phyloP scores from a whole-genome alignment of 2,329 filamentous ascomycete species.

The Phyllosticta ampelicida region DNA sequence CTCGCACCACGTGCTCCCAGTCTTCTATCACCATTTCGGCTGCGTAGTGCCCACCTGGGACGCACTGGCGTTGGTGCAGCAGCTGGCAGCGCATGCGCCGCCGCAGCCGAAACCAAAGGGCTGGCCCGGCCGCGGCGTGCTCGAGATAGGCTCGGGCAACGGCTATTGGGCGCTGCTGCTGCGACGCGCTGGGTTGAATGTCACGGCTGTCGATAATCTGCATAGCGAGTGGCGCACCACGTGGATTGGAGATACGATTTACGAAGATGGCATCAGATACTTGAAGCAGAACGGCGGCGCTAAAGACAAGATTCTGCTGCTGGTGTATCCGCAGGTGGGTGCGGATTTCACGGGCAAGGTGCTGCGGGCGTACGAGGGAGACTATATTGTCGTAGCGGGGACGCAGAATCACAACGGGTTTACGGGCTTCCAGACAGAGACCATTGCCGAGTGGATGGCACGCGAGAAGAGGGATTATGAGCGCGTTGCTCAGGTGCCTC shows the following conservation, averaged over 20 bases:
- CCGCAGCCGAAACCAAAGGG: constrained; percentile 21
- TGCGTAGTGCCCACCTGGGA: constrained; percentile 61
- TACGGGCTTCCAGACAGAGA: constrained; percentile 54
- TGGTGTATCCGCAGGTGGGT: constrained; percentile 64
- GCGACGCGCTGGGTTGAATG: constrained; percentile 49
- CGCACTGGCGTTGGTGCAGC: constrained; percentile 48
- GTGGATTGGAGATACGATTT: constrained; percentile 59
- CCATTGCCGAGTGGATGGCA: constrained; percentile 57
- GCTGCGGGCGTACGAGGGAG: constrained; percentile 50
- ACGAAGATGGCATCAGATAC: constrained; percentile 50
- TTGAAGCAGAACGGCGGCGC: constrained; percentile 39
- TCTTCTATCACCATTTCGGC: constrained; percentile 71
- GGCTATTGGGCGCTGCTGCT: constrained; percentile 70
- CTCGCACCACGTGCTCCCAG: constrained; percentile 58
- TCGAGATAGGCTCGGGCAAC: constrained; percentile 61
- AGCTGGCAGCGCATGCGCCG: constrained; percentile 32
- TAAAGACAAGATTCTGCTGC: constrained; percentile 49
- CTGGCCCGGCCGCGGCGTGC: constrained; percentile 37
- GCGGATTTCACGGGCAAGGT: constrained; percentile 54
- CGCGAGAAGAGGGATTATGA: constrained; percentile 47
- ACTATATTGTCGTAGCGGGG: constrained; percentile 59
- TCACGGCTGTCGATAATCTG: constrained; percentile 55
- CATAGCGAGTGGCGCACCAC: constrained; percentile 56
- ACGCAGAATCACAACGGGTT: constrained; percentile 68
- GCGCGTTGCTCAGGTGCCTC: constrained; percentile 51